Conservation (phyloP, 805 yeast species). For the Zygosaccharomyces kombuchaensis region DNA sequence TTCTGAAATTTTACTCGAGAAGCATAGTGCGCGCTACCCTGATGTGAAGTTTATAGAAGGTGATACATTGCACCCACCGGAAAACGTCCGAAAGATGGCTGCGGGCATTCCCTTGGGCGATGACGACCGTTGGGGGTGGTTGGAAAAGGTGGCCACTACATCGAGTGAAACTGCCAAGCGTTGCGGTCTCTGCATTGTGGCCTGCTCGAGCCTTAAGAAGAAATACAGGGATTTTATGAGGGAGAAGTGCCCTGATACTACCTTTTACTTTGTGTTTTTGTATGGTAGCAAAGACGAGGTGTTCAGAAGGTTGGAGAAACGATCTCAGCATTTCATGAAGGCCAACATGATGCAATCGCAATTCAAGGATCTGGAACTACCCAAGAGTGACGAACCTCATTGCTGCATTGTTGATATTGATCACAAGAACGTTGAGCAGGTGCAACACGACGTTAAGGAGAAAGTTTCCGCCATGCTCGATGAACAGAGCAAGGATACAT, state of each 20-base stretch:
- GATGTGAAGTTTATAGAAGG: slow-evolving; percentile 73
- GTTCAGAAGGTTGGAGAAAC: slow-evolving; percentile 51
- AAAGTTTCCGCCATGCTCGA: slow-evolving; percentile 6
- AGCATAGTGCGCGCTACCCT: slow-evolving; percentile 29
- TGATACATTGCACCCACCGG: slow-evolving; percentile 68
- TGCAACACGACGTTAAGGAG: slow-evolving; percentile 20
- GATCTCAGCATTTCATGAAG: slow-evolving; percentile 85
- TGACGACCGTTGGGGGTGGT: slow-evolving; percentile 93
- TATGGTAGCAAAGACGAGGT: slow-evolving; percentile 61
- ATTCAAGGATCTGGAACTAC: slow-evolving; percentile 68
- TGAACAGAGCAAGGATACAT: neutral
- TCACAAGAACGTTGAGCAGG: slow-evolving; percentile 21
- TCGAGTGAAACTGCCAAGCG: slow-evolving; percentile 40
- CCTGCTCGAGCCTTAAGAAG: slow-evolving; percentile 83
- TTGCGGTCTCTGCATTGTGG: slow-evolving; percentile 45
- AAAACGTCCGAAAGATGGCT: slow-evolving; percentile 79
- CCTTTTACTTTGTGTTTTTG: slow-evolving; percentile 61
- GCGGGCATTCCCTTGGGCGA: slow-evolving; percentile 77
- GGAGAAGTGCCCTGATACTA: slow-evolving; percentile 30
- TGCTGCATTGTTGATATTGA: slow-evolving; percentile 33
- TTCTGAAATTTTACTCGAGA: slow-evolving; percentile 47
- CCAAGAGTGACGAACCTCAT: slow-evolving; percentile 38
- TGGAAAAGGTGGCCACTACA: slow-evolving; percentile 44
- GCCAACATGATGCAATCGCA: slow-evolving; percentile 79
- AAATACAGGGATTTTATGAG: slow-evolving; percentile 64